Evolutionary conservation across 306 rosid genomes (phyloP), one percentile per base, ranked within the genome.

Genomic region (Elaeagnus macrophylla): DNA sequence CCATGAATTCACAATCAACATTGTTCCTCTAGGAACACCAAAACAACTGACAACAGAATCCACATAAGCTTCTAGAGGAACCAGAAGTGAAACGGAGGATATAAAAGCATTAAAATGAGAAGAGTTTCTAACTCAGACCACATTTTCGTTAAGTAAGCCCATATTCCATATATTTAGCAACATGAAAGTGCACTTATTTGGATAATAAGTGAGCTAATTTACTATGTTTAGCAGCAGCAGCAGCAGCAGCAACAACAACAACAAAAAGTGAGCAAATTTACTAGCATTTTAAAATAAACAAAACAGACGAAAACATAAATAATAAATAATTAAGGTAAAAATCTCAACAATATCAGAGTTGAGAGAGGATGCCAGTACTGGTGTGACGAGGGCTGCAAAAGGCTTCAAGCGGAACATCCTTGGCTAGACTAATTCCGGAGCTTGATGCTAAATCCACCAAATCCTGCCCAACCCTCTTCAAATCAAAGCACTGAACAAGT

Each of bases 401-500:
- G 7, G 63, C 71, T 41, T 53, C 50, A 5, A 71, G 52, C 7
- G 74, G 64, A 39, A 58, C 57, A 15, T 6, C 37, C 51, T 42
- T 57, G 5, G 60, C 45, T 17, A 59, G 39, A 8, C 32, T 9
- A 7, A 66, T 43, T 8, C 66, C 72, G 10, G 43, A 47, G 37
- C 61, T 55, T 11, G 51, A 51, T 39, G 57, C 44, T 70, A 68
- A 56, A 49, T 68, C 61, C 7, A 65, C 35, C 48, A 46, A 56
- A 10, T 57, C 45, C 10, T 20, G 11, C 1, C 60, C 56, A 18
- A 65, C 17, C 15, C 44, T 68, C 40, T 57, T 61, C 75, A 69
- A 77, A 46, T 77, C 82, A 65, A 72, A 77, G 13, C 62, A 58
- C 58, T 69, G 78, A 38, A 77, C 54, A 10, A 77, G 32, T 5